Evolutionary conservation across 495 filamentous ascomycete genomes (phyloP).

Genomic region (Staphylotrichum longicolle): DNA sequence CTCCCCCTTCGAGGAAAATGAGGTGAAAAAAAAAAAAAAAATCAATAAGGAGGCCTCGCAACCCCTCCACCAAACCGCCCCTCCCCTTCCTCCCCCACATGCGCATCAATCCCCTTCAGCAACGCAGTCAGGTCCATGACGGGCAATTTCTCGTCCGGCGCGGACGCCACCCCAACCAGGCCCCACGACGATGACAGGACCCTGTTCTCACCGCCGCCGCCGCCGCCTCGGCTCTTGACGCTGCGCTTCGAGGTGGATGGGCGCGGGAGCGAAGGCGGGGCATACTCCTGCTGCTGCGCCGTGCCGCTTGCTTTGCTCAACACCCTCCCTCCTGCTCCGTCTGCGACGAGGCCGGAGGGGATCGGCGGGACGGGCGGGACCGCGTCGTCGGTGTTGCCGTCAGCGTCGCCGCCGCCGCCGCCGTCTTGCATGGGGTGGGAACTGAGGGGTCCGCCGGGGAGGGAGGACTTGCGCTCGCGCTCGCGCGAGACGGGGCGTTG

Average conservation of each 20-base stretch:
- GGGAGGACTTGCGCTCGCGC: conserved; percentile 22
- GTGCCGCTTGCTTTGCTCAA: background rate
- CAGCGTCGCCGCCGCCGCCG: background rate
- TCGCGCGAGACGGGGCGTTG: conserved; percentile 19
- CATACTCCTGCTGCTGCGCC: too few species aligned
- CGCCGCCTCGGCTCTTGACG: conserved; percentile 40
- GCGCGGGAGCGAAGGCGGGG: conserved; percentile 23
- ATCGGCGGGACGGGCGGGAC: conserved; percentile 48
- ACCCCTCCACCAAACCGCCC: conserved; percentile 2
- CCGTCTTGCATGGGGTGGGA: conserved; percentile 43
- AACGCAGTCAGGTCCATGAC: conserved; percentile 47
- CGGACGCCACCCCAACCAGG: conserved; percentile 1
- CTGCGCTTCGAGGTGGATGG: conserved; percentile 37
- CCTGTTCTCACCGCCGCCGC: conserved; percentile 21
- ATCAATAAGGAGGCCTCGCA: conserved; percentile 44
- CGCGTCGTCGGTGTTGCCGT: background rate
- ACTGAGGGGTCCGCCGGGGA: conserved; percentile 44
- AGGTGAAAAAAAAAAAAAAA: background rate
- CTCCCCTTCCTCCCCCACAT: conserved; percentile 34
- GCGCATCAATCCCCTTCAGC: conserved; percentile 49
- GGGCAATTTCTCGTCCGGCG: conserved; percentile 28
- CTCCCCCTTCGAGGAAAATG: background rate
- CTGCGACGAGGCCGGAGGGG: conserved; percentile 26
- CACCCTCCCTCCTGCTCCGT: background rate
- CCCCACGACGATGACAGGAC: conserved; percentile 34